Evolutionary conservation across 2,329 filamentous ascomycete species (phyloP).

Genomic region (Fusarium pseudocircinatum): DNA sequence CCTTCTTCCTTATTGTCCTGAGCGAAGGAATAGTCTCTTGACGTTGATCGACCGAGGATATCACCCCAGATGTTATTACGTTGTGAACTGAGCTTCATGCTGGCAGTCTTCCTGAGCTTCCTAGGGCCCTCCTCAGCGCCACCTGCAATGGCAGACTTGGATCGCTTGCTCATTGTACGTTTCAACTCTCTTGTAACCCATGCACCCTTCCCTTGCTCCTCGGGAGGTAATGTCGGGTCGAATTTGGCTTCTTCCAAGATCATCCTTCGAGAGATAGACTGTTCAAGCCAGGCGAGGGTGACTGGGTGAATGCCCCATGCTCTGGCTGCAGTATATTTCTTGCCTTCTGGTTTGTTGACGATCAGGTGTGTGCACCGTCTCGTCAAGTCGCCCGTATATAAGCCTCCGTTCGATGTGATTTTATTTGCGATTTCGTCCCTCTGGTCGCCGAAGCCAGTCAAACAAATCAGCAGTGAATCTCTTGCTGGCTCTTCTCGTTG

Average conservation of each 20-base stretch:
- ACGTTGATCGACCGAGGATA: conserved; percentile 69
- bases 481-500: conserved; percentile 43
- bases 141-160: conserved; percentile 58
- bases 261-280: conserved; percentile 88
- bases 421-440: conserved; percentile 76
- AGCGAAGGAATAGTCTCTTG: conserved; percentile 49
- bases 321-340: conserved; percentile 90
- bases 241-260: conserved; percentile 88
- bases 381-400: conserved; percentile 88
- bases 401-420: conserved; percentile 77
- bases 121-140: conserved; percentile 69
- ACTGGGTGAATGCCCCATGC: conserved; percentile 85
- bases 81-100: conserved; percentile 82
- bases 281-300: conserved; percentile 83
- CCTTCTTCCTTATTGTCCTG: conserved; percentile 30
- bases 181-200: conserved; percentile 67
- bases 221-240: conserved; percentile 74
- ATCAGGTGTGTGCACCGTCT: conserved; percentile 89
- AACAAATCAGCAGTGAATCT: conserved; percentile 60
- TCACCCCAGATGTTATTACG: conserved; percentile 90
- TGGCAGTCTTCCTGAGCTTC: conserved; percentile 88
- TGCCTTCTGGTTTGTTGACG: conserved; percentile 79
- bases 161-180: conserved; percentile 66
- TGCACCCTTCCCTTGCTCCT: conserved; percentile 80
- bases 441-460: conserved; percentile 69